phyloP scores from a whole-genome alignment of 148 eudicot species.

The Amaranthus cruentus region DNA sequence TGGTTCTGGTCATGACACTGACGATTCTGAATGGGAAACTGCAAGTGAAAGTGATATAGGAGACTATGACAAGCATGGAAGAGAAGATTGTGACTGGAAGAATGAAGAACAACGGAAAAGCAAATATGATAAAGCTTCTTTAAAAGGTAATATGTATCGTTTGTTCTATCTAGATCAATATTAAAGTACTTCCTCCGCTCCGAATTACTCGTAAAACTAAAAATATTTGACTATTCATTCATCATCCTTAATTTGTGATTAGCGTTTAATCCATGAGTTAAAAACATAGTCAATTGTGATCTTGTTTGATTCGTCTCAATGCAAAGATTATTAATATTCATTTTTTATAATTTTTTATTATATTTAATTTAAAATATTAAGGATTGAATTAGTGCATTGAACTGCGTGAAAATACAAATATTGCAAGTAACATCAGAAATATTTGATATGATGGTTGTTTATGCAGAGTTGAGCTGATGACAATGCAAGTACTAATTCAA shows the following conservation, averaged over 20 bases:
- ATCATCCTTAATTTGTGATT: no score
- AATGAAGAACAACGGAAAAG: slow-evolving; percentile 62
- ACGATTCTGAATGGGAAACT: slow-evolving; percentile 99
- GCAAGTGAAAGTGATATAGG: slow-evolving; percentile 96
- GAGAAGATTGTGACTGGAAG: slow-evolving; percentile 65
- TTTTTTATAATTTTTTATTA: no score
- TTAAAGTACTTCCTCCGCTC: not conserved
- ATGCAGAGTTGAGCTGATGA: slow-evolving; percentile 28
- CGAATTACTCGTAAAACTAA: no score
- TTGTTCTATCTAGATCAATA: not conserved
- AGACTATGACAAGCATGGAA: slow-evolving; percentile 60
- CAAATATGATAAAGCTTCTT: slow-evolving; percentile 45
- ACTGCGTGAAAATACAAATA: no score
- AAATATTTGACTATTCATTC: no score
- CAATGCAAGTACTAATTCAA: not conserved
- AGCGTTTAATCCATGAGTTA: no score
- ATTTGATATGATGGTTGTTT: not conserved
- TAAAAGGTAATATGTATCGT: slow-evolving; percentile 42
- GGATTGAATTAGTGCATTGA: no score
- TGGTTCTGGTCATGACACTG: slow-evolving; percentile 64
- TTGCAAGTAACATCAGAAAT: not conserved
- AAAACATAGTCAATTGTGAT: no score
- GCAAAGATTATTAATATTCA: no score
- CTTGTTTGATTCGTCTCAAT: no score
- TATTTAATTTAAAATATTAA: no score